phyloP scores from a whole-genome alignment of 2,329 filamentous ascomycete species.

The Scedosporium boydii region DNA sequence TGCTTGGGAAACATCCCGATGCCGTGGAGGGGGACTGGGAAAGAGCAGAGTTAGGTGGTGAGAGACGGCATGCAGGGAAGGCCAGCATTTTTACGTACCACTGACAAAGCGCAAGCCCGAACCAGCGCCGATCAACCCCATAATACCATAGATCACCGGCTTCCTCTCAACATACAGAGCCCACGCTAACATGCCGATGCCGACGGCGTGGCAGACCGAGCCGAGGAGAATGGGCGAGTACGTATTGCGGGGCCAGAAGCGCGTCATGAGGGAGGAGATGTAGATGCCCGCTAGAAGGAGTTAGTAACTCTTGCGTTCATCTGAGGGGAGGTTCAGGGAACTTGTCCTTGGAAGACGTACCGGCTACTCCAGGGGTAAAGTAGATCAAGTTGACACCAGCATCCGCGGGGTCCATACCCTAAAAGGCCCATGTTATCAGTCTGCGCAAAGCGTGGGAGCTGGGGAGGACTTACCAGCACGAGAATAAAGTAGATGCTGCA shows the following conservation, averaged over 20 bases:
- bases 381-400: conserved; percentile 51
- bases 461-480: conserved; percentile 28
- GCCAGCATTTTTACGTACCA: conserved; percentile 10
- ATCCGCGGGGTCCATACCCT: conserved; percentile 34
- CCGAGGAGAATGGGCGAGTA: conserved; percentile 49
- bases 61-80: neutral
- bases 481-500: conserved; percentile 59
- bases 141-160: conserved; percentile 52
- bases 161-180: conserved; percentile 40
- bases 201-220: conserved; percentile 45
- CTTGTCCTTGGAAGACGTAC: conserved; percentile 16
- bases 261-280: conserved; percentile 48
- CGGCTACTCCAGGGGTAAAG: conserved; percentile 52
- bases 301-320: conserved; percentile 13
- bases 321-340: conserved; percentile 16
- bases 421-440: neutral
- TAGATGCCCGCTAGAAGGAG: conserved; percentile 36
- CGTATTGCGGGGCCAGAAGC: conserved; percentile 52
- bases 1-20: conserved; percentile 50
- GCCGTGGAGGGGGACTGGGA: conserved; percentile 45
- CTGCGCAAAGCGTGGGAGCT: neutral
- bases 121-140: conserved; percentile 53
- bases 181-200: conserved; percentile 47
- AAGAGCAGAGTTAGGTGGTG: neutral
- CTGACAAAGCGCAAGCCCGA: conserved; percentile 59